Evolutionary conservation across 2,329 filamentous ascomycete species (phyloP).

Genomic region (Alternaria metachromatica): DNA sequence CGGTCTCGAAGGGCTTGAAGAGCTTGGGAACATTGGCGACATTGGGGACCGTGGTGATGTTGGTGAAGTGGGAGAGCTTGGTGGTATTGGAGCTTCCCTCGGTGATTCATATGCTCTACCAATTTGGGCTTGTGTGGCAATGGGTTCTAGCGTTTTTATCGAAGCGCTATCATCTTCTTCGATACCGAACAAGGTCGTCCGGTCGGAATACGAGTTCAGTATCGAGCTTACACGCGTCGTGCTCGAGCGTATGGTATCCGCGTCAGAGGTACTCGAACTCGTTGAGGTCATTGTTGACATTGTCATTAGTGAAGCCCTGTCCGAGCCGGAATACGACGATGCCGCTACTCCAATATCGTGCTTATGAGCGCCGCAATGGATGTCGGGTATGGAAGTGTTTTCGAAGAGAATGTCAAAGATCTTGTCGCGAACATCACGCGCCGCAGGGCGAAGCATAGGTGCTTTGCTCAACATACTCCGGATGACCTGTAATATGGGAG

Average conservation of each 20-base stretch:
- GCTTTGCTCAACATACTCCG: conserved; percentile 52
- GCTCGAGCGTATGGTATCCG: conserved; percentile 40
- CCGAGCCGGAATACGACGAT: conserved; percentile 35
- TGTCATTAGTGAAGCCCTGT: conserved; percentile 35
- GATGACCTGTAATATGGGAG: conserved; percentile 50
- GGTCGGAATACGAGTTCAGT: conserved; percentile 40
- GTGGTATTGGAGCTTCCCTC: conserved; percentile 23
- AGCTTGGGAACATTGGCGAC: conserved; percentile 15
- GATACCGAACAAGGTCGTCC: conserved; percentile 37
- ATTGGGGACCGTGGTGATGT: conserved; percentile 12
- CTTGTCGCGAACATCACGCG: conserved; percentile 50
- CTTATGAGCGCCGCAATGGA: conserved; percentile 45
- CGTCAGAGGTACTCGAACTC: conserved; percentile 33
- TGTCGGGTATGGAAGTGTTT: conserved; percentile 39
- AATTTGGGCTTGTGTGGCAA: conserved; percentile 10
- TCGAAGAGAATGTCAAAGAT: conserved; percentile 41
- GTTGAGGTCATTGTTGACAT: conserved; percentile 40
- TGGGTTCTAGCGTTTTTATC: conserved; percentile 33
- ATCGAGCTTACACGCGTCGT: conserved; percentile 38
- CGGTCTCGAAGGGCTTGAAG: conserved; percentile 24
- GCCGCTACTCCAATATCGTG: conserved; percentile 36
- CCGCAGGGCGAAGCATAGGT: conserved; percentile 50
- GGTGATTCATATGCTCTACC: conserved; percentile 24
- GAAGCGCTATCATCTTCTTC: conserved; percentile 40
- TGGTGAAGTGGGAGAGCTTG: conserved; percentile 23